Evolutionary conservation across 1,284 basidiomycete species (phyloP).

Genomic region (Trametes polyzona): DNA sequence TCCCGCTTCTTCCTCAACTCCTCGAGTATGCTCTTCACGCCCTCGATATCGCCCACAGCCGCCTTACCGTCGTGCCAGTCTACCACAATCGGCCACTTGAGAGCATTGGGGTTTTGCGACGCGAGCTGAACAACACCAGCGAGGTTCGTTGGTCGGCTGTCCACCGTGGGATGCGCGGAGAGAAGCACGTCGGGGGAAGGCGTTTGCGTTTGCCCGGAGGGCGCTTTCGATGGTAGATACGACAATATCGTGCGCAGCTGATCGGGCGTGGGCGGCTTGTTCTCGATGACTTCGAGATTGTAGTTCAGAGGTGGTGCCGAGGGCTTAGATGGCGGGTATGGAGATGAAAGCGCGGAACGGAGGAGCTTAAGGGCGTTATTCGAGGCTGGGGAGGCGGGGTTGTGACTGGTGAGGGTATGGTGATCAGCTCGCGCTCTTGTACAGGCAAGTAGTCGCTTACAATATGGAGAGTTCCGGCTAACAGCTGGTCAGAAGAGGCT

Average conservation of each 20-base stretch:
- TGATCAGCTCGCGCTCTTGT: neutral
- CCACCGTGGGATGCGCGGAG: constrained; percentile 59
- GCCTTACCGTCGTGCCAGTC: constrained; percentile 75
- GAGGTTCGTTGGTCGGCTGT: constrained; percentile 45
- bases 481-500: neutral
- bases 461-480: constrained; percentile 72
- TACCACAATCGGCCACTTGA: constrained; percentile 78
- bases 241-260: constrained; percentile 69
- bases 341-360: constrained; percentile 54
- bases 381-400: constrained; percentile 65
- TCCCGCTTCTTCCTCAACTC: constrained; percentile 63
- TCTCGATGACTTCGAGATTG: constrained; percentile 72
- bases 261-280: constrained; percentile 62
- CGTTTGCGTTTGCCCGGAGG: constrained; percentile 27
- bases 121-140: constrained; percentile 56
- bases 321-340: constrained; percentile 58
- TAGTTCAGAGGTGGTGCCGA: constrained; percentile 60
- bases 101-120: constrained; percentile 49
- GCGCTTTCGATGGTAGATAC: constrained; percentile 48
- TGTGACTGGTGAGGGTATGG: constrained; percentile 51
- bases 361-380: constrained; percentile 60
- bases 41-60: constrained; percentile 67
- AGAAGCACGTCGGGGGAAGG: constrained; percentile 47
- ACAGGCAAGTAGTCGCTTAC: constrained; percentile 36
- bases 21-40: constrained; percentile 67